Conservation (phyloP, 495 filamentous ascomycete species). For the Xylaria longipes region DNA sequence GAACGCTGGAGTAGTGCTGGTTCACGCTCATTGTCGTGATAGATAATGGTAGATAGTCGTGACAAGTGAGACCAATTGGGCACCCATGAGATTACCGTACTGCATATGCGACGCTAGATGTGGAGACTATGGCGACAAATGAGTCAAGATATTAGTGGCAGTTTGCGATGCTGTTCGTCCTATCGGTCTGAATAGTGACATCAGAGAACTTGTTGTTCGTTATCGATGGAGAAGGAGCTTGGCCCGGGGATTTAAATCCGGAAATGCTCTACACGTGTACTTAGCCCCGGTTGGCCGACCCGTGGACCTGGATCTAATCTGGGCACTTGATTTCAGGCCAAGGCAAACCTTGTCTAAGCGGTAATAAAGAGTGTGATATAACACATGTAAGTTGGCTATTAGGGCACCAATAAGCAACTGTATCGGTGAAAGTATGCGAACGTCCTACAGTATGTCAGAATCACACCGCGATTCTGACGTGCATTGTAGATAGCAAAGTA, state of each 20-base stretch:
- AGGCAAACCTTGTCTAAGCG: not conserved
- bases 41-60: constrained; percentile 3
- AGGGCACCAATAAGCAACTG: not conserved
- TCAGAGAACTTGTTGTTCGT: not conserved
- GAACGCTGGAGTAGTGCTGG: not conserved
- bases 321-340: not conserved
- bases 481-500: constrained; percentile 18
- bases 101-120: not conserved
- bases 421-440: constrained; percentile 4
- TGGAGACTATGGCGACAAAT: not conserved
- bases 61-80: not conserved
- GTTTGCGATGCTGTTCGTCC: not conserved
- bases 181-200: not conserved
- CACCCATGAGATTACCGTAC: not conserved
- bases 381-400: not conserved
- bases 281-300: not conserved
- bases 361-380: constrained; percentile 8
- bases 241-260: not conserved
- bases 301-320: constrained; percentile 17
- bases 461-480: constrained; percentile 19
- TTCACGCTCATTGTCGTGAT: not conserved
- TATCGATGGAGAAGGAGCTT: not conserved
- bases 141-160: not conserved
- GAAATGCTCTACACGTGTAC: not conserved
- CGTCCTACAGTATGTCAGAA: constrained; percentile 7